phyloP scores from a whole-genome alignment of 768 basidiomycete genomes.

The Russula ochroleuca region DNA sequence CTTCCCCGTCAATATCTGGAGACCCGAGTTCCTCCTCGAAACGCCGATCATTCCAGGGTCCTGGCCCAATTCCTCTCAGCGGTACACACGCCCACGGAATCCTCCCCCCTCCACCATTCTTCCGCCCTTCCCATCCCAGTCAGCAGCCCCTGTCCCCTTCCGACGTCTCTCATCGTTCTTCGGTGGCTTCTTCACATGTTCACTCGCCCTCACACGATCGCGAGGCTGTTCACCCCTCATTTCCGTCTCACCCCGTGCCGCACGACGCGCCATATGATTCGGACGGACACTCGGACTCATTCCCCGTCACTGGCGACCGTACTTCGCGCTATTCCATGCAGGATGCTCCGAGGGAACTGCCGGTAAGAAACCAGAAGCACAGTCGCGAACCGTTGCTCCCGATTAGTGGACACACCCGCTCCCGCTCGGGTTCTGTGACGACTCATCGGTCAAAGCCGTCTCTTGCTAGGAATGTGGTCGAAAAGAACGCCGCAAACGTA shows the following conservation, averaged over 20 bases:
- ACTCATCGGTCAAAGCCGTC: slow-evolving; percentile 31
- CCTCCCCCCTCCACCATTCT: slow-evolving; percentile 75
- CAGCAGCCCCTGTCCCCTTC: slow-evolving; percentile 43
- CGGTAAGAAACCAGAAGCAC: slow-evolving; percentile 46
- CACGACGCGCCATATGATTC: slow-evolving; percentile 42
- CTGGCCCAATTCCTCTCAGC: slow-evolving; percentile 18
- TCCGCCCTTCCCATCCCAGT: slow-evolving; percentile 60
- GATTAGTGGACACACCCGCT: slow-evolving; percentile 36
- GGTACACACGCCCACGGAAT: slow-evolving; percentile 67
- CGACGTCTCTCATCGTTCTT: slow-evolving; percentile 34
- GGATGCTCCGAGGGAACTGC: slow-evolving; percentile 33
- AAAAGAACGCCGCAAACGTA: slow-evolving; percentile 31
- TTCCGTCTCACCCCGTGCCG: slow-evolving; percentile 41
- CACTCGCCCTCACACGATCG: slow-evolving; percentile 17
- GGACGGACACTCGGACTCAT: slow-evolving; percentile 37
- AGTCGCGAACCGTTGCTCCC: slow-evolving; percentile 75
- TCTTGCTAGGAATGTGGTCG: slow-evolving; percentile 31
- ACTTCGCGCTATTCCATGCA: slow-evolving; percentile 29
- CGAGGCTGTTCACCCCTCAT: slow-evolving; percentile 31
- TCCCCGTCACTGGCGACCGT: slow-evolving; percentile 7
- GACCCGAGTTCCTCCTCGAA: slow-evolving; percentile 26
- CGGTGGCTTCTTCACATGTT: slow-evolving; percentile 32
- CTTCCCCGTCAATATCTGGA: not conserved
- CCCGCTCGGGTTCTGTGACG: slow-evolving; percentile 26
- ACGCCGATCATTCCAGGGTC: slow-evolving; percentile 11